phyloP scores from a whole-genome alignment of 176 grass and related monocot genomes.

The Raddia guianensis region DNA sequence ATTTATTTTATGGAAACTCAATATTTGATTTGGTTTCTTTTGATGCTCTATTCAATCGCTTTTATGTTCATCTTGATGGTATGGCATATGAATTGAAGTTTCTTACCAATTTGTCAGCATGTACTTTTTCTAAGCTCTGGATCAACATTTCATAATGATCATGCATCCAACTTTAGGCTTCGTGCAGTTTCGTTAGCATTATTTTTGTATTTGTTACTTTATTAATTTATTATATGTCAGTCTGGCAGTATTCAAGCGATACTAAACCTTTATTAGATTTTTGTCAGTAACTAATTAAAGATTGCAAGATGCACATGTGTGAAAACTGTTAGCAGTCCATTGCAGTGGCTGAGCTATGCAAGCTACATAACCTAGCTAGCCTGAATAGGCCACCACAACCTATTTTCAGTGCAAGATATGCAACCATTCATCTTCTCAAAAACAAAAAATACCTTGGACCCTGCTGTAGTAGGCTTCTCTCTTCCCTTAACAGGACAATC shows the following conservation, averaged over 20 bases:
- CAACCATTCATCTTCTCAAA: constrained; percentile 11
- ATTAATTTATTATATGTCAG: neutral
- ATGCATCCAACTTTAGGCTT: neutral
- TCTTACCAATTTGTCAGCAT: neutral
- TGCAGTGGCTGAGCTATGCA: neutral
- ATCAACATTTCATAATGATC: neutral
- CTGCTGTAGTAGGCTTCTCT: constrained; percentile 49
- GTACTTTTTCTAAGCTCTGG: constrained; percentile 3
- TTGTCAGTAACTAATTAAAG: neutral
- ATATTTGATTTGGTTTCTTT: constrained; percentile 1
- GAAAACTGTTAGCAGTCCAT: constrained; percentile 12
- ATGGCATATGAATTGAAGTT: neutral
- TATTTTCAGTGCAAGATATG: constrained; percentile 15
- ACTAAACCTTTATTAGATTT: neutral
- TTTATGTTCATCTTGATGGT: constrained; percentile 2
- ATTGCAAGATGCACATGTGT: constrained; percentile 24
- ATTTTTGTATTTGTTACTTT: neutral
- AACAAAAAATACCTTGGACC: constrained; percentile 53
- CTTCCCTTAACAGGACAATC: constrained; percentile 51
- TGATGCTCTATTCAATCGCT: neutral
- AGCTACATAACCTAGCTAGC: neutral
- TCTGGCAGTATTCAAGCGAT: neutral
- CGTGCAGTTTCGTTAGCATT: neutral
- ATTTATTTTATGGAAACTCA: neutral
- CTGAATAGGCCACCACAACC: neutral